Percentiles rank a stretch among this genome's conserved stretches.
These are phyloP conservation scores for Annulohypoxylon maeteangense DNA, from an alignment of 495 filamentous ascomycete genomes.

Conservation along the genomic window DNA sequence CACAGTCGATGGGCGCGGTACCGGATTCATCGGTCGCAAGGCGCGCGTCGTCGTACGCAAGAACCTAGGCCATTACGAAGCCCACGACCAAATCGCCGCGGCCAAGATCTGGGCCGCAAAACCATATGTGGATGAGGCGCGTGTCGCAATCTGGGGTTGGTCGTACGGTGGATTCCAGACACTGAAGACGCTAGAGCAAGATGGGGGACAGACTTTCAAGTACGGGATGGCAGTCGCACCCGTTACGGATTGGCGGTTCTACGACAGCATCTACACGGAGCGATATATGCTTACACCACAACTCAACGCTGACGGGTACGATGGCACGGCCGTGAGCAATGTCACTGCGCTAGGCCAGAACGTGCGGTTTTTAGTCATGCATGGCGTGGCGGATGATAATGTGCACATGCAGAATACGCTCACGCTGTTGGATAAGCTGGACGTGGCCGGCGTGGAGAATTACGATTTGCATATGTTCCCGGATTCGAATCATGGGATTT, in stretches of 20 bases:
- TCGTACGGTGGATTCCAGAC: conserved; percentile 97
- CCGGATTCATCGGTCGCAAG: conserved; percentile 87
- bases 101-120: conserved; percentile 87
- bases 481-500: conserved; percentile 95
- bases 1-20: conserved; percentile 93
- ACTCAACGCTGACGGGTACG: conserved; percentile 80
- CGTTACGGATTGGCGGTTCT: conserved; percentile 96
- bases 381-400: conserved; percentile 94
- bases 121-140: conserved; percentile 80
- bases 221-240: conserved; percentile 99
- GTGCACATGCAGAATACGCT: conserved; percentile 96
- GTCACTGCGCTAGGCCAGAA: conserved; percentile 74
- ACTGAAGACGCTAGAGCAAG: conserved; percentile 92
- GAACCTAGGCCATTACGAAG: conserved; percentile 85
- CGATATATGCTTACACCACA: conserved; percentile 95
- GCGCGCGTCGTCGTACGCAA: conserved; percentile 83
- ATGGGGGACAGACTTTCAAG: conserved; percentile 87
- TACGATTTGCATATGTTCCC: conserved; percentile 97
- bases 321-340: conserved; percentile 77
- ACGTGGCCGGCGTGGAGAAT: conserved; percentile 86
- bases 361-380: conserved; percentile 91
- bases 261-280: conserved; percentile 96
- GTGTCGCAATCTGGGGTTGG: conserved; percentile 98
- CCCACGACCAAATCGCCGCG: conserved; percentile 88
- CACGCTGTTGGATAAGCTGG: conserved; percentile 84